A percentile compares a stretch with the other conserved stretches of the same genome.
phyloP scores from a whole-genome alignment of 257 asterid genomes.

The Voacanga thouarsii region DNA sequence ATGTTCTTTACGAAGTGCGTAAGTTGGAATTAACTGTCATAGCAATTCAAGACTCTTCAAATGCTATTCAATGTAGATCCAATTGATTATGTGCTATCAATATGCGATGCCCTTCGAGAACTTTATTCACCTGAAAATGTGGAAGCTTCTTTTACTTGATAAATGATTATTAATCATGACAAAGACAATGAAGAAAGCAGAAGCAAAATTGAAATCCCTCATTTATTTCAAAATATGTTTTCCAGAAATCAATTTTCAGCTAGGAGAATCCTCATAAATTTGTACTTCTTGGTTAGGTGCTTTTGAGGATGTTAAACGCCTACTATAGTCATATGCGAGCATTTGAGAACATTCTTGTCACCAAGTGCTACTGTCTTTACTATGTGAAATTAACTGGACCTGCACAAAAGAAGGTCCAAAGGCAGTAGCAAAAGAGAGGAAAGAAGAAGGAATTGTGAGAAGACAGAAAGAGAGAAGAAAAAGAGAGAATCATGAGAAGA shows the following conservation, averaged over 20 bases:
- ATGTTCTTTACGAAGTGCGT: not conserved
- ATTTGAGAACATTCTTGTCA: slow-evolving; percentile 36
- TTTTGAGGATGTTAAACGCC: slow-evolving; percentile 43
- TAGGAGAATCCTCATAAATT: not conserved
- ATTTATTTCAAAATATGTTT: not conserved
- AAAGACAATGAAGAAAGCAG: slow-evolving; percentile 96
- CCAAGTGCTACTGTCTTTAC: slow-evolving; percentile 44
- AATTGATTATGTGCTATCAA: slow-evolving; percentile 91
- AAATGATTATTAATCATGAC: slow-evolving; percentile 92
- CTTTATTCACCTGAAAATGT: slow-evolving; percentile 89
- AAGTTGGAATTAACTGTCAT: not conserved
- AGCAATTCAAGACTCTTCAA: slow-evolving; percentile 57
- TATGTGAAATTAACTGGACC: slow-evolving; percentile 43
- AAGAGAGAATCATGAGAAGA: too few relatives aligned
- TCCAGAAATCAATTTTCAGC: slow-evolving; percentile 8
- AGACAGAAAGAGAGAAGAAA: too few relatives aligned
- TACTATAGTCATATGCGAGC: slow-evolving; percentile 40
- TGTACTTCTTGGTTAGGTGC: slow-evolving; percentile 25
- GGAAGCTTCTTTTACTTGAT: slow-evolving; percentile 95
- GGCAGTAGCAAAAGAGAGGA: not conserved
- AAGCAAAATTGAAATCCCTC: slow-evolving; percentile 62
- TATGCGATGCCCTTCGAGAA: slow-evolving; percentile 89
- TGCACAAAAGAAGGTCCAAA: slow-evolving; percentile 62
- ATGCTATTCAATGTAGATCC: slow-evolving; percentile 91
- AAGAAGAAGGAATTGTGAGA: too few relatives aligned